Base-by-base conservation (phyloP, 2,329 filamentous ascomycete species). In the Boeremia lycopersici region DNA sequence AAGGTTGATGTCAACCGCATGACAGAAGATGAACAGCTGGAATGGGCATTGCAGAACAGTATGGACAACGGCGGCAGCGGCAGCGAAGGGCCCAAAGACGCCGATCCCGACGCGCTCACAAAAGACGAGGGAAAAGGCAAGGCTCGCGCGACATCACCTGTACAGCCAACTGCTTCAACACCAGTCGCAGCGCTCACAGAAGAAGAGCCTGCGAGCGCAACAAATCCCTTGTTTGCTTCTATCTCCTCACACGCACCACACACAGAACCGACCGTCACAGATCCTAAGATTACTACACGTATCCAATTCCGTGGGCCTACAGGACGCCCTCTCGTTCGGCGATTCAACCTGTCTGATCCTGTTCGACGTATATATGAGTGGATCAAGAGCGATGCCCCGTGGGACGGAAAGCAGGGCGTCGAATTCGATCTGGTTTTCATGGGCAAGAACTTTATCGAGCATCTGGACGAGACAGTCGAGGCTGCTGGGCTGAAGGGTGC, bases 11-110 rank as follows among this genome's bases (percentile, higher is more conserved):
- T 97, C 2, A 89, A 89, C 54, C 86, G 89, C 34, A 93, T 99
- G 88, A 96, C 91, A 0, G 95, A 99, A 72, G 93, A 98, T 44
- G 93, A 99, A 77, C 96, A 96, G 92, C 79, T 99, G 64, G 89
- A 97, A 74, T 87, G 97, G 84, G 95, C 95, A 0, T 76, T 99
- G 70, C 87, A 93, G 73, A 95, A 96, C 77, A 97, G 93, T 70
- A 78, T 98, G 40, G 87, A 86, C 12, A 84, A 78, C 47, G 74
- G 82, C 29, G 48, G 53, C 39, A 56, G 33, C 17, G 52, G 52
- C 41, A 74, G 81, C 23, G 61, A 70, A 48, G 76, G 69, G 43
- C 66, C 84, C 0, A 87, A 85, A 63, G 80, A 89, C 7, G 83
- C 88, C 54, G 93, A 98, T 64, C 93, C 93, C 0, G 95, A 99